A percentile compares a stretch with the other conserved stretches of the same genome.
phyloP scores from a whole-genome alignment of 257 asterid genomes.

The Penstemon davidsonii region DNA sequence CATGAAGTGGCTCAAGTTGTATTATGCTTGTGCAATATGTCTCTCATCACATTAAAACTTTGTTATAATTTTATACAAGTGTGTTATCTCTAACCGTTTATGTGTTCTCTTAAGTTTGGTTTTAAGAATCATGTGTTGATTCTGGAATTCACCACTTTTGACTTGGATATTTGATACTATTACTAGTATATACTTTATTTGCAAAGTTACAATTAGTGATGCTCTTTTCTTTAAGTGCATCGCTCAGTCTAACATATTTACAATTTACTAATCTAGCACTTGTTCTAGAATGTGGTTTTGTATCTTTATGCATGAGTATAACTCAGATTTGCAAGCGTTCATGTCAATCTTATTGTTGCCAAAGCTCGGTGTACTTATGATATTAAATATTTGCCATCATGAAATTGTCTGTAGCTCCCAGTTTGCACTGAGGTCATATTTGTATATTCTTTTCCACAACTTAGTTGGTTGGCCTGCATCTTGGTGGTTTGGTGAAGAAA shows the following conservation, averaged over 20 bases:
- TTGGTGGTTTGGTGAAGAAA: conserved; percentile 90
- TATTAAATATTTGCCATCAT: conserved; percentile 24
- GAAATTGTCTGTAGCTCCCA: conserved; percentile 59
- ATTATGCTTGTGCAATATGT: not conserved
- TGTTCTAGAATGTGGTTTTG: not conserved
- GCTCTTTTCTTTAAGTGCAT: conserved; percentile 3
- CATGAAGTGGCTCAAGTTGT: not conserved
- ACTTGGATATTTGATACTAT: conserved; percentile 10
- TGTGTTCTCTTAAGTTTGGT: conserved; percentile 12
- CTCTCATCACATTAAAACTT: not conserved
- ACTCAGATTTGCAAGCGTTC: not conserved
- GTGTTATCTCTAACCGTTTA: not conserved
- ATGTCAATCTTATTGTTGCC: conserved; percentile 3
- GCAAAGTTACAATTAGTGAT: not conserved
- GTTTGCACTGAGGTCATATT: conserved; percentile 82
- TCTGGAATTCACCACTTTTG: conserved; percentile 1
- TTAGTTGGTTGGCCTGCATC: conserved; percentile 87
- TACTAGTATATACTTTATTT: not conserved
- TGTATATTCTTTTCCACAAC: conserved; percentile 80
- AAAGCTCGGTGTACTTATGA: conserved; percentile 4
- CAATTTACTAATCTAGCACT: not conserved
- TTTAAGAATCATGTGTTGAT: conserved; percentile 13
- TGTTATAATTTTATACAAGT: not conserved
- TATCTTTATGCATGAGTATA: conserved; percentile 1
- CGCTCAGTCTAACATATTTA: not conserved